A percentile compares a stretch with the other conserved stretches of the same genome.
These are phyloP conservation scores for Ceratobasidium sp. DNA, from an alignment of 1,284 basidiomycete genomes.

Conservation along the genomic window DNA sequence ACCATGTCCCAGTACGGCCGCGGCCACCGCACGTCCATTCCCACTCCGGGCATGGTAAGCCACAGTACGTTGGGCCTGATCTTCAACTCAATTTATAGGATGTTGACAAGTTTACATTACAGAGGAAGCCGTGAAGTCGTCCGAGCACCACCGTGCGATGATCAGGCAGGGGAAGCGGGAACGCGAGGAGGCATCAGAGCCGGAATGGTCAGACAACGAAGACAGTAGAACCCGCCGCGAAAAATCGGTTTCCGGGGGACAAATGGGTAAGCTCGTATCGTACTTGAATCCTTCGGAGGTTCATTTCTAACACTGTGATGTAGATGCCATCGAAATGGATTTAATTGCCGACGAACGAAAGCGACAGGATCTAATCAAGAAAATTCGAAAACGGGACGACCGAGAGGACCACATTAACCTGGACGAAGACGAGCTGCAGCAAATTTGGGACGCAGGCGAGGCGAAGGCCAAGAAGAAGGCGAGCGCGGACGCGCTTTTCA, in stretches of 20 bases:
- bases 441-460: background rate
- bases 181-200: background rate
- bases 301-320: background rate
- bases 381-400: too few relatives aligned
- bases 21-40: background rate
- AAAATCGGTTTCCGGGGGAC: background rate
- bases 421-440: constrained; percentile 1
- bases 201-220: background rate
- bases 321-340: background rate
- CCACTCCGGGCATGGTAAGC: background rate
- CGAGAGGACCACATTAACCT: background rate
- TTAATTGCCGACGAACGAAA: background rate
- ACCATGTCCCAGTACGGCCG: background rate
- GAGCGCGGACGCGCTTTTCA: too few relatives aligned
- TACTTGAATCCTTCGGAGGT: background rate
- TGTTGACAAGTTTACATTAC: background rate
- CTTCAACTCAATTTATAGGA: background rate
- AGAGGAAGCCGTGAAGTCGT: constrained; percentile 3
- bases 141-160: background rate
- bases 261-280: background rate
- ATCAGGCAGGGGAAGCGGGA: background rate
- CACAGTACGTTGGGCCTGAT: too few relatives aligned
- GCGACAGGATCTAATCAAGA: background rate
- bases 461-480: background rate
- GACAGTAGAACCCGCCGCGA: too few relatives aligned